These are phyloP conservation scores for Chamaenerion angustifolium DNA, from an alignment of 345 rosid species.

Conservation along the genomic window DNA sequence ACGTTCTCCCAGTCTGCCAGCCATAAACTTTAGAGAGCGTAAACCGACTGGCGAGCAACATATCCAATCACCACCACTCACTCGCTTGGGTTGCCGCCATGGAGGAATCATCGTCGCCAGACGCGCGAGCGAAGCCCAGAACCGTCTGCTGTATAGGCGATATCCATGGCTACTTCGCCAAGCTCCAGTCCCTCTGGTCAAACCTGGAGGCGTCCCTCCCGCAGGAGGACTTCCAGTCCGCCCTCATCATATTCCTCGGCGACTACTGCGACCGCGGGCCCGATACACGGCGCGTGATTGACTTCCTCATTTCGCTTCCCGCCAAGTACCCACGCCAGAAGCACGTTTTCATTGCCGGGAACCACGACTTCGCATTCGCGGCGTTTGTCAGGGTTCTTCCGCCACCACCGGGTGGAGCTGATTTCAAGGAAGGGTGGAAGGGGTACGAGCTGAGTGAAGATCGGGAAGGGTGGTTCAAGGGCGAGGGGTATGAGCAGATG, in stretches of 20 bases:
- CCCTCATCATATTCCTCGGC: constrained; percentile 69
- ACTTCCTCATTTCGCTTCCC: constrained; percentile 44
- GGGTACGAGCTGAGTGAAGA: constrained; percentile 43
- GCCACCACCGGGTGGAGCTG: constrained; percentile 30
- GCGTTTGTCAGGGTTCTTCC: constrained; percentile 49
- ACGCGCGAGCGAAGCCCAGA: constrained; percentile 11
- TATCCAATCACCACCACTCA: no score
- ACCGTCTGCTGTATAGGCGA: constrained; percentile 63
- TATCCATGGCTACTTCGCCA: constrained; percentile 56
- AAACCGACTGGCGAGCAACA: no score
- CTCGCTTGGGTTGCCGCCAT: no score
- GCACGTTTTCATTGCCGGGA: constrained; percentile 55
- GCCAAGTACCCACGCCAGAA: constrained; percentile 37
- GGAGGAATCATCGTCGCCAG: background rate
- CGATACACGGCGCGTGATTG: constrained; percentile 41
- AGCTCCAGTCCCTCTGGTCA: constrained; percentile 58
- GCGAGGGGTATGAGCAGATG: constrained; percentile 51
- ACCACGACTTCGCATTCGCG: constrained; percentile 70
- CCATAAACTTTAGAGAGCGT: no score
- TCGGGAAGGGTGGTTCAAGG: constrained; percentile 69
- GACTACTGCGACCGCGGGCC: constrained; percentile 93
- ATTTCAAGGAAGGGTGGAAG: constrained; percentile 45
- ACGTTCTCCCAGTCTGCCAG: no score
- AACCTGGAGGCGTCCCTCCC: constrained; percentile 38
- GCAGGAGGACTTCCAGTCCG: constrained; percentile 33